These are phyloP conservation scores for Maudiozyma turicensis DNA, from an alignment of 805 yeast species.

Conservation along the genomic window DNA sequence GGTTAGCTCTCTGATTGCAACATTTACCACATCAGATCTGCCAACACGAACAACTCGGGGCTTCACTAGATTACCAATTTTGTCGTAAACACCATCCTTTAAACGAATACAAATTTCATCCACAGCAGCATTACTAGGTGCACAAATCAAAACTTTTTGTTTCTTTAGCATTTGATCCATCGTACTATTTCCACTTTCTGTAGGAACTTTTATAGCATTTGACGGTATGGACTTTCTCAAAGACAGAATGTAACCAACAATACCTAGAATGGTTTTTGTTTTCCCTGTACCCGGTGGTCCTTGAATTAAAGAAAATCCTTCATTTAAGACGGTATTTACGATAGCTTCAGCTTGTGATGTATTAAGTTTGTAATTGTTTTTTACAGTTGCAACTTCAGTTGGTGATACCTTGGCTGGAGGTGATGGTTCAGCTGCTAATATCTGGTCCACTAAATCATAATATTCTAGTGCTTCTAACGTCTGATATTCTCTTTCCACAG, in stretches of 20 bases:
- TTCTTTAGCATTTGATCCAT: conserved; percentile 23
- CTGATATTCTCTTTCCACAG: conserved; percentile 86
- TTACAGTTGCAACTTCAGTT: conserved; percentile 35
- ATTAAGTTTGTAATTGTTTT: conserved; percentile 52
- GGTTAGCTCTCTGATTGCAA: conserved; percentile 71
- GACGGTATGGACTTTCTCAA: conserved; percentile 19
- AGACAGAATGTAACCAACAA: conserved; percentile 68
- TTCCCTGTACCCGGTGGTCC: conserved; percentile 99
- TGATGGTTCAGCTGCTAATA: conserved; percentile 55
- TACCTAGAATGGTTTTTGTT: conserved; percentile 90
- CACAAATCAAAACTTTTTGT: conserved; percentile 75
- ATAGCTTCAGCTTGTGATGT: conserved; percentile 89
- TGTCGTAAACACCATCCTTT: conserved; percentile 54
- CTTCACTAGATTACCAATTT: conserved; percentile 41
- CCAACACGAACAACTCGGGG: conserved; percentile 84
- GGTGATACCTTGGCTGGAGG: conserved; percentile 18
- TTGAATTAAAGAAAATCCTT: conserved; percentile 85
- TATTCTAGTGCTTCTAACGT: conserved; percentile 74
- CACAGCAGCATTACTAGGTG: conserved; percentile 98
- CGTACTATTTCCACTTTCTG: conserved; percentile 11
- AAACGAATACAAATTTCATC: conserved; percentile 86
- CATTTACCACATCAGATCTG: conserved; percentile 76
- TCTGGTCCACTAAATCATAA: conserved; percentile 64
- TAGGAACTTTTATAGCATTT: conserved; percentile 28
- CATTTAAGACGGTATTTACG: conserved; percentile 51